phyloP scores from a whole-genome alignment of 140 eudicot species.

The Ambrosia hybrid region DNA sequence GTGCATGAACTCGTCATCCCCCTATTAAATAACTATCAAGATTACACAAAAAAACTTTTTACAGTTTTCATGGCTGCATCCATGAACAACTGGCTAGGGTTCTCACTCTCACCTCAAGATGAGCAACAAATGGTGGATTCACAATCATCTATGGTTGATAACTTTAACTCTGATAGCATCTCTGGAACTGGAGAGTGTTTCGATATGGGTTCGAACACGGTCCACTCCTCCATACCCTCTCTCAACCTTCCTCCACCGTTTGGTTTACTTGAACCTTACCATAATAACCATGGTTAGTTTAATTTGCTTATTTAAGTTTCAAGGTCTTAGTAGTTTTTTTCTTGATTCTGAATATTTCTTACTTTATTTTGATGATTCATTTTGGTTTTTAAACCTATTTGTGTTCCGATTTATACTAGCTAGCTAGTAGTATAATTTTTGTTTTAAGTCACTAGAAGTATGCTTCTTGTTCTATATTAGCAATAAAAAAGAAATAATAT shows the following conservation, averaged over 20 bases:
- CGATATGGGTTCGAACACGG: constrained; percentile 41
- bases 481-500: neutral
- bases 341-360: no score
- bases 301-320: neutral
- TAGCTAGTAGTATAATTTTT: neutral
- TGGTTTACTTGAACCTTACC: constrained; percentile 59
- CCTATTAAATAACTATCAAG: constrained; percentile 24
- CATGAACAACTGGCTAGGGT: constrained; percentile 89
- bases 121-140: constrained; percentile 34
- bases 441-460: neutral
- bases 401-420: no score
- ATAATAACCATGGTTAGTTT: constrained; percentile 30
- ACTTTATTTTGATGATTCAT: no score
- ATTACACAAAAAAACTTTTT: neutral
- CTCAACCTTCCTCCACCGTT: constrained; percentile 64
- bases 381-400: no score
- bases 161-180: constrained; percentile 47
- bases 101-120: constrained; percentile 76
- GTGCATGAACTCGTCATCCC: constrained; percentile 24
- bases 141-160: constrained; percentile 37
- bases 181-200: constrained; percentile 55
- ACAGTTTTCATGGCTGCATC: constrained; percentile 39
- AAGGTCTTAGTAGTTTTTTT: neutral
- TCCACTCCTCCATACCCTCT: constrained; percentile 45
- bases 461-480: neutral